Evolutionary conservation across 148 eudicot species (phyloP), one percentile per base, ranked within the genome.

Genomic region (Limonium bicolor): DNA sequence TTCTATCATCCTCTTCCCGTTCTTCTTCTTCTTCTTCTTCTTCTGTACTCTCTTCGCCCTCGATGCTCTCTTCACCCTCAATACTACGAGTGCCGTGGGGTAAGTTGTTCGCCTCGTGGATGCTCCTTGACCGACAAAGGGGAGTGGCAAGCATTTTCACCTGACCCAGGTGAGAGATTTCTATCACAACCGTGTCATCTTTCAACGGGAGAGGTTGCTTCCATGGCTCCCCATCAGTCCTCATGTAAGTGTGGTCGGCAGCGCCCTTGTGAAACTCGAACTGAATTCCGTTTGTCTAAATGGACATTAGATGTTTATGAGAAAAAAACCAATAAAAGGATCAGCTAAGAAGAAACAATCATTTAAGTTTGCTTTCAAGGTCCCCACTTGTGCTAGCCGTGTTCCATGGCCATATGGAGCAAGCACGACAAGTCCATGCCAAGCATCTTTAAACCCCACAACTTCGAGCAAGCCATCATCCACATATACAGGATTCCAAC

Each of bases 221-320:
- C 79, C 79, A 73, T 31, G 79, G 79, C 32, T 73, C 79, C 23
- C 79, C 79, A 15, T 73, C 79, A 2, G 68, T 53, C 53, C 79
- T 61, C 79, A 73, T 68, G 66, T 43, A 73, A 1, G 74, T 57
- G 17, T 68, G 79, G 6, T 64, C 68, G 5, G 56, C 60, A 15
- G 56, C 68, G 23, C 71, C 71, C 48, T 61, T 73, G 36, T 59
- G 60, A 30, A 73, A 68, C 55, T 73, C 79, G 4, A 73, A 68
- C 10, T 68, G 74, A 8, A 73, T 59, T 38, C 68, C 37, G 33
- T 62, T 53, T 25, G 74, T 71, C 78, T 72, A 31, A 10, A 57
- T n/a, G n/a, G n/a, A n/a, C n/a, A n/a, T n/a, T n/a, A n/a, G n/a
- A n/a, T n/a, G n/a, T n/a, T n/a, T 17, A 27, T n/a, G n/a, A n/a